Evolutionary conservation across 345 rosid genomes (phyloP).

Genomic region (Acer yangbiense): DNA sequence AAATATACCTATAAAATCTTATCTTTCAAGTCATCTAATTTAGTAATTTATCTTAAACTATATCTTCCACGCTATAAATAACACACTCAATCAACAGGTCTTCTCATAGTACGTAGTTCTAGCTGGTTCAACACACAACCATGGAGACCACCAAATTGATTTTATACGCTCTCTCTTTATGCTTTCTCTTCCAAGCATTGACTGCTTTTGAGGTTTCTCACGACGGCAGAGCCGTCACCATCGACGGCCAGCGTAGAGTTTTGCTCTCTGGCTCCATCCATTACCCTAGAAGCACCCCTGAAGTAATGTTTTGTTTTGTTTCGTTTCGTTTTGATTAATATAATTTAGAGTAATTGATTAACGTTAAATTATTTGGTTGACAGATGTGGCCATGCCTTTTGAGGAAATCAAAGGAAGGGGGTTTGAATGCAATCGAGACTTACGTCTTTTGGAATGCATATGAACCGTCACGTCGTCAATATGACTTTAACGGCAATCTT

Average conservation of each 20-base stretch:
- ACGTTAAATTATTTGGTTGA: neutral
- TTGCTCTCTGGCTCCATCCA: slow-evolving; percentile 71
- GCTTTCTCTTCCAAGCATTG: neutral
- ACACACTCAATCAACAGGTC: too few relatives aligned
- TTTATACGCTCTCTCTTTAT: neutral
- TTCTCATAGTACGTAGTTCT: too few relatives aligned
- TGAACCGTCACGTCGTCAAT: slow-evolving; percentile 56
- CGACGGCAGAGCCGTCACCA: slow-evolving; percentile 49
- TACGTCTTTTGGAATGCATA: slow-evolving; percentile 71
- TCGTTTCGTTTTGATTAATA: too few relatives aligned
- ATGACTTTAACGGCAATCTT: slow-evolving; percentile 49
- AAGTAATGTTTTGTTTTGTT: slow-evolving; percentile 26
- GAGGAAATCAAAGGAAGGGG: slow-evolving; percentile 65
- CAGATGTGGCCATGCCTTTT: slow-evolving; percentile 77
- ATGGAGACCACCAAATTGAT: neutral
- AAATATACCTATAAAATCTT: too few relatives aligned
- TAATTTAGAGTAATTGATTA: neutral
- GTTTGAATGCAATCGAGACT: slow-evolving; percentile 59
- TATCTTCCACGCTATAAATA: neutral
- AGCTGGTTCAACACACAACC: neutral
- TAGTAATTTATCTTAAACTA: neutral
- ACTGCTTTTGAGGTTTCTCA: slow-evolving; percentile 35
- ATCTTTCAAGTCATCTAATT: too few relatives aligned
- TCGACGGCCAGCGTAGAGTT: slow-evolving; percentile 54
- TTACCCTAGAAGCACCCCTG: slow-evolving; percentile 65